Base-by-base conservation (phyloP, 2,329 filamentous ascomycete genomes). In the Hypocreales sp. region DNA sequence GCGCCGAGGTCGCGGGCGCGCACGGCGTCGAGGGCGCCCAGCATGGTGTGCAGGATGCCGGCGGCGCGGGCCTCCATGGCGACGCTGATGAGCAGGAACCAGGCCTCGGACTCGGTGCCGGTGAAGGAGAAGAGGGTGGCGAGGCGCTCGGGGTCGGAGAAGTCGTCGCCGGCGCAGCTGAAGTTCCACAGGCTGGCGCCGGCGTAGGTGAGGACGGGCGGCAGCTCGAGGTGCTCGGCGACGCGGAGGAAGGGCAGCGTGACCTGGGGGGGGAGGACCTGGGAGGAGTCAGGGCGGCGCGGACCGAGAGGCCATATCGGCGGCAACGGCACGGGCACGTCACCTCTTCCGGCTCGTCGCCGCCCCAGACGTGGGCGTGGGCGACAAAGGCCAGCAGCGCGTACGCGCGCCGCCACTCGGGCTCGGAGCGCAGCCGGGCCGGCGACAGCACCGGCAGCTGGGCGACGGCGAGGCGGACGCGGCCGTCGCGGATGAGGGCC, bases 111-210 rank as follows among this genome's bases (percentile, higher is more conserved):
- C 27, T 77, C 56, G 7, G 82, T 90, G 15, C 83, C 86, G 5
- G 84, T 94, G 43, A 93, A 90, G 9, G 86, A 92, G 44, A 79
- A 67, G 8, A 86, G 62, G 0, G 75, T 77, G 13, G 66, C 60
- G 8, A 94, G 60, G 27, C 78, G 72, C 32, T 81, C 68, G 8
- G 87, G 58, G 31, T 71, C 58, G 37, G 74, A 67, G 16, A 79
- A 69, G 26, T 73, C 64, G 1, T 40, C 24, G 3, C 50, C 46
- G 0, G 39, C 34, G 21, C 77, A 72, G 35, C 68, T 64, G 54
- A 80, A 94, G 54, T 95, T 95, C 86, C 86, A 95, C 9, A 95
- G 62, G 39, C 80, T 84, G 19, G 87, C 61, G 1, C 70, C 80
- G 1, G 87, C 80, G 44, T 93, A 95, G 8, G 86, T 92, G n/a